Percentiles rank a stretch among this genome's conserved stretches.
Conservation (phyloP, 371 early-diverging fungal genomes). For the Rhizopus arrhizus region DNA sequence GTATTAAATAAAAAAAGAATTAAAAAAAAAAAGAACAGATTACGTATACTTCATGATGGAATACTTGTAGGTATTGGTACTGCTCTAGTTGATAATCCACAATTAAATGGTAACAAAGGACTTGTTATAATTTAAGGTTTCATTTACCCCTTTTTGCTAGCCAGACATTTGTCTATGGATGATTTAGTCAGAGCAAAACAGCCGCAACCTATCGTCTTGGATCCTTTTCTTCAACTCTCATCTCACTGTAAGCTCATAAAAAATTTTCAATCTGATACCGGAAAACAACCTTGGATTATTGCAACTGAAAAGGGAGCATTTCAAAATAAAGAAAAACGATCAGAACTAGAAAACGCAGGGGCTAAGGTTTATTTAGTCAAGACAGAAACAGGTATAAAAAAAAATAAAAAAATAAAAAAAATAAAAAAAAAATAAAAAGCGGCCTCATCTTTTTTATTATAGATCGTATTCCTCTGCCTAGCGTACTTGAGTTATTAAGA, state of each 20-base stretch:
- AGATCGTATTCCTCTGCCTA: slow-evolving; percentile 25
- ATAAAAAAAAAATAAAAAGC: not conserved
- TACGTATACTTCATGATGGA: slow-evolving; percentile 78
- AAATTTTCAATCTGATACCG: slow-evolving; percentile 27
- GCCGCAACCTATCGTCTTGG: slow-evolving; percentile 88
- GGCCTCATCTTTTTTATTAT: not conserved
- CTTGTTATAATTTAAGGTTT: not conserved
- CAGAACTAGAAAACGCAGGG: slow-evolving; percentile 51
- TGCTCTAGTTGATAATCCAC: slow-evolving; percentile 82
- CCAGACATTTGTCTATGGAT: slow-evolving; percentile 25
- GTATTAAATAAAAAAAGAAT: not conserved
- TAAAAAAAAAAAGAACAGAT: slow-evolving; percentile 28
- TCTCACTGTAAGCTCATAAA: slow-evolving; percentile 32
- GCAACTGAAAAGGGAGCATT: not conserved
- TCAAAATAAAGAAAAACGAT: slow-evolving; percentile 14
- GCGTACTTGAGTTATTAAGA: slow-evolving; percentile 33
- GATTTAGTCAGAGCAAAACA: slow-evolving; percentile 30
- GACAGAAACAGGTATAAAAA: not conserved
- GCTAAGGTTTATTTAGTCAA: slow-evolving; percentile 22
- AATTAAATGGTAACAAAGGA: slow-evolving; percentile 63
- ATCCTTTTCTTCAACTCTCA: slow-evolving; percentile 54
- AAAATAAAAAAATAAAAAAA: not conserved
- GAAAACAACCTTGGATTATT: slow-evolving; percentile 43
- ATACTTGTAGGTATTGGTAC: slow-evolving; percentile 92
- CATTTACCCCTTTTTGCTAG: slow-evolving; percentile 8